Percentiles rank a stretch among this genome's conserved stretches.
These are phyloP conservation scores for Gossypium schwendimanii DNA, from an alignment of 441 rosid species.

Conservation along the genomic window DNA sequence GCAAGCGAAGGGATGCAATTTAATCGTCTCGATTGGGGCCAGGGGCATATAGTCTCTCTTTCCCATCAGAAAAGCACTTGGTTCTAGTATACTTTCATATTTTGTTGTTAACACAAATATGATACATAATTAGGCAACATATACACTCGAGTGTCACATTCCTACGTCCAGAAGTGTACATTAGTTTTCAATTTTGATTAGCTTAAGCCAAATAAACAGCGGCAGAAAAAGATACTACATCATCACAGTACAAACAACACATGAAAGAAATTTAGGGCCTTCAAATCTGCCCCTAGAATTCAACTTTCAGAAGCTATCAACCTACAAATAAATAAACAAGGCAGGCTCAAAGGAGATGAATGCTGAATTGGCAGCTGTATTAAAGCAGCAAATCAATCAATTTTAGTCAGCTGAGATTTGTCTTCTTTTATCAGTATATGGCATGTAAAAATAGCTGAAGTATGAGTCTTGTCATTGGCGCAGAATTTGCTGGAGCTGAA, in stretches of 20 bases:
- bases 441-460: not conserved
- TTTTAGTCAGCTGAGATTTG: not conserved
- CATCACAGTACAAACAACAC: not conserved
- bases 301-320: not conserved
- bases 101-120: not conserved
- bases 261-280: not conserved
- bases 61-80: not conserved
- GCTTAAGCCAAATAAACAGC: not conserved
- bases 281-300: not conserved
- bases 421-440: not conserved
- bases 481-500: slow-evolving; percentile 89
- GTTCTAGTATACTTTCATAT: not conserved
- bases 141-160: not conserved
- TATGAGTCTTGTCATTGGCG: slow-evolving; percentile 72
- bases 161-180: not conserved
- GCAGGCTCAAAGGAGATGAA: not conserved
- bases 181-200: not conserved
- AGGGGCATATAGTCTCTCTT: too few species aligned
- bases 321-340: not conserved
- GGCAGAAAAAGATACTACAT: not conserved
- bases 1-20: too few species aligned
- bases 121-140: not conserved
- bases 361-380: not conserved
- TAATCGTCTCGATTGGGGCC: too few species aligned
- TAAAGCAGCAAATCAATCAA: not conserved